Evolutionary conservation across 106 monocot species (phyloP).

Genomic region (Ottelia alismoides): DNA sequence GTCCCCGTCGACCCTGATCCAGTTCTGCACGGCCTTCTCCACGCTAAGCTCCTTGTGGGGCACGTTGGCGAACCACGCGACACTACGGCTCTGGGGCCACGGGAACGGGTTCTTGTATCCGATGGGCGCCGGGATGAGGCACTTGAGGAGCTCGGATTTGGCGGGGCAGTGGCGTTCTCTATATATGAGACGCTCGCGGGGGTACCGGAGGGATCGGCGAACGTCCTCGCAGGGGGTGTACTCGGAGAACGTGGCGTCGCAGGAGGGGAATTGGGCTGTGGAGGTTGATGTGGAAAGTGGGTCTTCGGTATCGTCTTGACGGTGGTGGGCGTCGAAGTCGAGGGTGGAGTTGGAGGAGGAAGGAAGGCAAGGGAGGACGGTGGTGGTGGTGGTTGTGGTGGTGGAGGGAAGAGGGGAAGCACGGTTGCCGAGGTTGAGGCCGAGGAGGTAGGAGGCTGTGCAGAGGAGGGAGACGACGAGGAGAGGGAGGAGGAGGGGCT

Average conservation of each 20-base stretch:
- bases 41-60: slow-evolving; percentile 56
- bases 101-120: slow-evolving; percentile 46
- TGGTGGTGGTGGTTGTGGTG: no score
- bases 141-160: slow-evolving; percentile 25
- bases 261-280: slow-evolving; percentile 16
- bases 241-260: slow-evolving; percentile 30
- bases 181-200: slow-evolving; percentile 16
- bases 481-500: slow-evolving; percentile 3
- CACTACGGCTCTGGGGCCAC: slow-evolving; percentile 54
- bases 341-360: slow-evolving; percentile 6
- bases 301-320: slow-evolving; percentile 19
- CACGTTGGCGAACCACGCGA: slow-evolving; percentile 39
- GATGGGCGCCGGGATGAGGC: slow-evolving; percentile 44
- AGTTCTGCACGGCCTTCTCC: slow-evolving; percentile 75
- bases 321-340: slow-evolving; percentile 53
- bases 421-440: slow-evolving; percentile 4
- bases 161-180: slow-evolving; percentile 48
- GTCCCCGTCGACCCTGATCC: slow-evolving; percentile 66
- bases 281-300: slow-evolving; percentile 5
- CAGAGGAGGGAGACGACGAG: slow-evolving; percentile 8
- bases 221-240: slow-evolving; percentile 60
- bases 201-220: slow-evolving; percentile 23
- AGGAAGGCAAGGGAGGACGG: neutral
- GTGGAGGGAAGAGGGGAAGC: neutral
- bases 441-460: slow-evolving; percentile 11